Percentiles rank a stretch among this genome's conserved stretches.
Evolutionary conservation across 2,329 filamentous ascomycete genomes (phyloP).

Genomic region (Cladosporium sp.): DNA sequence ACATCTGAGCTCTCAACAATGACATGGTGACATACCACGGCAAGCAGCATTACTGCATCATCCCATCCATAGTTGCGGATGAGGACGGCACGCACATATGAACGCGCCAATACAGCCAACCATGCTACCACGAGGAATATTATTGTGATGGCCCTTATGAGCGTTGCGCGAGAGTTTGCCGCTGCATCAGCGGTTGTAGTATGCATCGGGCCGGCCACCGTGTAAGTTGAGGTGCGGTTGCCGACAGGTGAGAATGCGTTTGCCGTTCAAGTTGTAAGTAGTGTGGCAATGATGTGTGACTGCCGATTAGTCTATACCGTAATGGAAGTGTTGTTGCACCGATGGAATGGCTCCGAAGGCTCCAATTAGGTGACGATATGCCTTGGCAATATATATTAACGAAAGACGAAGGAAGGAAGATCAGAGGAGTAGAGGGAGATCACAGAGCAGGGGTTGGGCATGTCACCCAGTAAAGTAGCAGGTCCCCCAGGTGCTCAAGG

Average conservation of each 20-base stretch:
- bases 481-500: not conserved
- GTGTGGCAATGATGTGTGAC: not conserved
- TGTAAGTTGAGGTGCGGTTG: not conserved
- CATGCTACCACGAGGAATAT: conserved; percentile 43
- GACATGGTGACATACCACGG: conserved; percentile 38
- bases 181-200: not conserved
- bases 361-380: not conserved
- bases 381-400: conserved; percentile 4
- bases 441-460: not conserved
- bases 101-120: conserved; percentile 42
- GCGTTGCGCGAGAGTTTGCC: conserved; percentile 3
- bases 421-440: not conserved
- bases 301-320: not conserved
- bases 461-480: not conserved
- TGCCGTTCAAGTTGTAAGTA: not conserved
- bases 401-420: not conserved
- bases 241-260: not conserved
- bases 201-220: not conserved
- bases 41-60: conserved; percentile 45
- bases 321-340: not conserved
- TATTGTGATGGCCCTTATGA: conserved; percentile 18
- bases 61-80: conserved; percentile 49
- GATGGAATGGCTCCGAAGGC: not conserved
- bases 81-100: conserved; percentile 44
- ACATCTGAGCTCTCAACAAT: not conserved